phyloP scores from a whole-genome alignment of 202 grass and related monocot species.

The Digitaria exilis region DNA sequence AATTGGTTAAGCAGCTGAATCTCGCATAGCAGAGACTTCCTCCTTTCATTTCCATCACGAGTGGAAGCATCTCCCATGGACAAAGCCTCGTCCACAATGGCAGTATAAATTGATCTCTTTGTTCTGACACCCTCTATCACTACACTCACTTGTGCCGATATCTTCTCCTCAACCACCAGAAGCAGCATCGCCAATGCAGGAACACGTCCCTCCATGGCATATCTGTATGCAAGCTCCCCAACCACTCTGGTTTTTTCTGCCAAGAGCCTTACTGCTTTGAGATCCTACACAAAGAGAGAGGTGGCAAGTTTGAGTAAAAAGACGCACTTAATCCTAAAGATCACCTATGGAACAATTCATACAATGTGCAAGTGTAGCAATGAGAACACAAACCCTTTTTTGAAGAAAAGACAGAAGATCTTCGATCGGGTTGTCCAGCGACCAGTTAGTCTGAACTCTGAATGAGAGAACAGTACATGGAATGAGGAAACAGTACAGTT shows the following conservation, averaged over 20 bases:
- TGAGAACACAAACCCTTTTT: slow-evolving; percentile 40
- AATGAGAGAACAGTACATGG: background rate
- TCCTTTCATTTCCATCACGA: slow-evolving; percentile 44
- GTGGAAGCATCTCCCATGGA: slow-evolving; percentile 39
- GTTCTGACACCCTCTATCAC: slow-evolving; percentile 54
- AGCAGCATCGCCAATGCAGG: slow-evolving; percentile 50
- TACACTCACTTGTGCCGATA: slow-evolving; percentile 45
- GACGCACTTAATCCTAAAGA: background rate
- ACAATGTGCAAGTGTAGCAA: background rate
- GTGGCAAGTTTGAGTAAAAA: background rate
- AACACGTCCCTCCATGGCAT: slow-evolving; percentile 57
- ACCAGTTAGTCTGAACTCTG: slow-evolving; percentile 60
- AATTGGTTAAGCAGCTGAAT: slow-evolving; percentile 65
- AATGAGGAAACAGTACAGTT: background rate
- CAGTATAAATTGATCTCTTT: slow-evolving; percentile 54
- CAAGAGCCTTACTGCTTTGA: slow-evolving; percentile 48
- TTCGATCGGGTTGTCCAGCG: slow-evolving; percentile 43
- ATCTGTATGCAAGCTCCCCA: slow-evolving; percentile 52
- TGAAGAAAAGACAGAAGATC: slow-evolving; percentile 54
- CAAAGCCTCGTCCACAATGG: slow-evolving; percentile 57
- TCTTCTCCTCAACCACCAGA: slow-evolving; percentile 53
- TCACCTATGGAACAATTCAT: background rate
- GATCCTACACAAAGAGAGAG: slow-evolving; percentile 46
- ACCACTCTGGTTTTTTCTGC: slow-evolving; percentile 55
- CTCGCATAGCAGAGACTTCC: slow-evolving; percentile 51